phyloP scores from a whole-genome alignment of 2,329 filamentous ascomycete genomes.

The Akanthomyces dipterigenus region DNA sequence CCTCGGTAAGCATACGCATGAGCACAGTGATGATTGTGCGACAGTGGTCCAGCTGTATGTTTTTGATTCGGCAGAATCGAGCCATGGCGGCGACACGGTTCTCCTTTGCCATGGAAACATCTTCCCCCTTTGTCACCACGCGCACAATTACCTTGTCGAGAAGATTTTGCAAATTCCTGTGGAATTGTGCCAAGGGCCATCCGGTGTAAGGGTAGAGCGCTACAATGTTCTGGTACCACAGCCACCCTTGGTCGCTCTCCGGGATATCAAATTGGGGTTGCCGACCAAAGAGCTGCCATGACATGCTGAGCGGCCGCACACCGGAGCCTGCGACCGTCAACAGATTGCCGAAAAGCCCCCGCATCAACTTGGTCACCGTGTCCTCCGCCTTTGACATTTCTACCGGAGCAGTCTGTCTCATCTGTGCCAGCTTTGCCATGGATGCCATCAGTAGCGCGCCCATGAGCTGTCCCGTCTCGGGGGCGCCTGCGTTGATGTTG shows the following conservation, averaged over 20 bases:
- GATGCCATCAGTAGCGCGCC: constrained; percentile 16
- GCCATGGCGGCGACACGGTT: constrained; percentile 12
- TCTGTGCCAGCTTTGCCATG: constrained; percentile 14
- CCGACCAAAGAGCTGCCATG: constrained; percentile 16
- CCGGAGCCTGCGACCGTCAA: constrained; percentile 16
- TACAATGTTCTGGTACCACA: constrained; percentile 16
- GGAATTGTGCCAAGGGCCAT: constrained; percentile 14
- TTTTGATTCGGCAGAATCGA: constrained; percentile 14
- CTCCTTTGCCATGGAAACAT: constrained; percentile 8
- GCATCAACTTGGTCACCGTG: constrained; percentile 17
- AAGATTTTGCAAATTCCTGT: constrained; percentile 13
- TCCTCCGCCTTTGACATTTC: constrained; percentile 12
- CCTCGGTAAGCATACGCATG: constrained; percentile 13
- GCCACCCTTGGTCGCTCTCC: constrained; percentile 12
- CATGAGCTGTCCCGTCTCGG: constrained; percentile 15
- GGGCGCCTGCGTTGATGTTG: constrained; percentile 9
- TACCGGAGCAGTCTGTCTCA: not conserved
- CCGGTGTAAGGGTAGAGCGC: constrained; percentile 16
- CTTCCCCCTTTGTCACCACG: constrained; percentile 15
- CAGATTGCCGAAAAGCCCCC: constrained; percentile 17
- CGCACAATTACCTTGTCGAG: constrained; percentile 16
- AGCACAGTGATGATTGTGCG: constrained; percentile 16
- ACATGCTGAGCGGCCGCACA: constrained; percentile 16
- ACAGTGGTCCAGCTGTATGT: constrained; percentile 16
- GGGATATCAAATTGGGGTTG: constrained; percentile 14